Evolutionary conservation across 768 basidiomycete species (phyloP).

Genomic region (Glaciozyma martinii): DNA sequence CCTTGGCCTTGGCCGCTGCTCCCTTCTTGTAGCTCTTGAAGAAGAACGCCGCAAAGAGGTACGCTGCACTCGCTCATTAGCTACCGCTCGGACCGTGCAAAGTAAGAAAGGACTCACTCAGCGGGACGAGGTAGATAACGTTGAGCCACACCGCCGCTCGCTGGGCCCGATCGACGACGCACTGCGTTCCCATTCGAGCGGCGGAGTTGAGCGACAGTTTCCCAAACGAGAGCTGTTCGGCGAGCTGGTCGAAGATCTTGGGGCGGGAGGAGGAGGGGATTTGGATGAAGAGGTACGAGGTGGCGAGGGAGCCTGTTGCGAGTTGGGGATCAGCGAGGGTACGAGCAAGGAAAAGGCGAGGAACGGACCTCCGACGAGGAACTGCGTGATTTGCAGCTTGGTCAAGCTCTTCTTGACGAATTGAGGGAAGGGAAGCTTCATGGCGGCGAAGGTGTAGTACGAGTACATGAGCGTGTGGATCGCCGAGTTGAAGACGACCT

Average conservation of each 20-base stretch:
- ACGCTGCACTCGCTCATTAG: conserved; percentile 4
- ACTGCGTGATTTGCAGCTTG: conserved; percentile 34
- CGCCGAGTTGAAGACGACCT: conserved; percentile 33
- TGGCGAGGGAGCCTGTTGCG: conserved; percentile 16
- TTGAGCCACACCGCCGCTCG: conserved; percentile 31
- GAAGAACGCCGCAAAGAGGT: conserved; percentile 36
- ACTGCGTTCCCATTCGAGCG: conserved; percentile 13
- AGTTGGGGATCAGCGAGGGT: background rate
- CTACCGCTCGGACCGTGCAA: background rate
- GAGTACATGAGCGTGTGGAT: conserved; percentile 33
- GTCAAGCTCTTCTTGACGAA: conserved; percentile 32
- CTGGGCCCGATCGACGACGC: conserved; percentile 29
- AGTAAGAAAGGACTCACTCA: conserved; percentile 13
- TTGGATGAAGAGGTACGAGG: conserved; percentile 31
- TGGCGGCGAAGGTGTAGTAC: conserved; percentile 35
- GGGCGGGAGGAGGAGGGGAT: conserved; percentile 4
- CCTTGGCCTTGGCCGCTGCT: conserved; percentile 7
- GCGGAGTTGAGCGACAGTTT: conserved; percentile 13
- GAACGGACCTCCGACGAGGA: conserved; percentile 28
- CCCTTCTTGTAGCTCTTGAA: conserved; percentile 29
- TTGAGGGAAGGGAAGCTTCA: conserved; percentile 33
- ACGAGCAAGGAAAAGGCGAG: background rate
- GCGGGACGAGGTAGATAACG: conserved; percentile 31
- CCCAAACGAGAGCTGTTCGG: conserved; percentile 2
- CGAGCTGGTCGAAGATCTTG: conserved; percentile 2